Evolutionary conservation across 805 yeast species (phyloP).

Genomic region (Metschnikowia koreensis): DNA sequence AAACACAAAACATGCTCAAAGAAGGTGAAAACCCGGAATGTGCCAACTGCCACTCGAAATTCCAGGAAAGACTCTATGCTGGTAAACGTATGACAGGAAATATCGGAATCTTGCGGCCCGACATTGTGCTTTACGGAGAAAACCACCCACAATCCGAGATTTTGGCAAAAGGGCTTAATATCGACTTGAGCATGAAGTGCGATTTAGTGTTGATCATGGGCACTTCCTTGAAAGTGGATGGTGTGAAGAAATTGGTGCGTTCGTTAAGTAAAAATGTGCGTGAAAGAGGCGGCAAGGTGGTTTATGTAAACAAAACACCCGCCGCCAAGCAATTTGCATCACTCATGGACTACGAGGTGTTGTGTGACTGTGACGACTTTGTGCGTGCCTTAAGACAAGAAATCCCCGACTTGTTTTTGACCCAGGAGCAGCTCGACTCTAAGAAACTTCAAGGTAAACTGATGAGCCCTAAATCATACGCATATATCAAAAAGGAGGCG

Average conservation of each 20-base stretch:
- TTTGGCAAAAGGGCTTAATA: conserved; percentile 66
- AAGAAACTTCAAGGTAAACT: conserved; percentile 32
- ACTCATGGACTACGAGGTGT: conserved; percentile 74
- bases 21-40: conserved; percentile 78
- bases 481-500: conserved; percentile 11
- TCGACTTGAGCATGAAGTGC: conserved; percentile 67
- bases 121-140: conserved; percentile 90
- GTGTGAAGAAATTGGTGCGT: conserved; percentile 76
- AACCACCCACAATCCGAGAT: conserved; percentile 84
- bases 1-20: conserved; percentile 45
- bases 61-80: conserved; percentile 50
- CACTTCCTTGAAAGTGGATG: conserved; percentile 87
- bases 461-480: conserved; percentile 1
- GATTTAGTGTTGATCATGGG: conserved; percentile 87
- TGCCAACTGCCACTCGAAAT: conserved; percentile 58
- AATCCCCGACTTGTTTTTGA: conserved; percentile 61
- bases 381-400: conserved; percentile 52
- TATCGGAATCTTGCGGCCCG: conserved; percentile 80
- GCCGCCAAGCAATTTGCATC: conserved; percentile 66
- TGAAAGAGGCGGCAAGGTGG: conserved; percentile 73
- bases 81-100: conserved; percentile 76
- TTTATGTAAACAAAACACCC: conserved; percentile 71
- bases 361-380: conserved; percentile 82
- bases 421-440: conserved; percentile 50
- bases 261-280: conserved; percentile 68